Evolutionary conservation across 371 early-diverging fungal species (phyloP), one percentile per base, ranked within the genome.

Genomic region (Mucor velutinosus): DNA sequence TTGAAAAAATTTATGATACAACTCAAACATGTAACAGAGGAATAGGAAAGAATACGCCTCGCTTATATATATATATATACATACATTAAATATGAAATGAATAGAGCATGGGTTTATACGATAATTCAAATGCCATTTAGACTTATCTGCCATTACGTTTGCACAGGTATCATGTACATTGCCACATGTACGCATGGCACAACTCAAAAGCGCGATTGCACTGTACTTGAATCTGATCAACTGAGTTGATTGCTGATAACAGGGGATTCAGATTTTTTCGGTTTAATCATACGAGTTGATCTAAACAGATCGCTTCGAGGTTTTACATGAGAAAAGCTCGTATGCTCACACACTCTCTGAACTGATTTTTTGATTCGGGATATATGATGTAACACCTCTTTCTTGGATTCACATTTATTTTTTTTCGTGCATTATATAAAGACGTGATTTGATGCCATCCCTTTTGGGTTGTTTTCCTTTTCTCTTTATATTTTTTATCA

Each of bases 251-350:
- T 19, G 15, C 11, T 60, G 60, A 69, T 69, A 64, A 53, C 70
- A 69, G 57, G 61, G 70, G 70, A 69, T 69, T 69, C 70, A 69
- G 64, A 64, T 68, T 62, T 61, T 39, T 63, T 63, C 47, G 59
- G 25, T 69, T 47, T 53, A 56, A 64, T 69, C 64, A 64, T 69
- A 64, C 55, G 67, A 69, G 55, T 56, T 47, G 67, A 71, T 71
- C 72, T 67, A 63, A 55, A 41, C 55, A 23, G 60, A 71, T 58
- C 64, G 58, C 37, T 66, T 47, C 19, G 41, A 53, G 62, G 58
- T 58, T 62, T 58, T 35, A 58, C 29, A 29, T 30, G 45, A 30
- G 47, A 41, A 17, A 17, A 2, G 11, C 19, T 45, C 19, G 45
- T 4, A 35, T 60, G 60, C 51, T 35, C 37, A 39, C 64, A 37